phyloP scores from a whole-genome alignment of 352 stramenopile species.

The Globisporangium sylvaticum region DNA sequence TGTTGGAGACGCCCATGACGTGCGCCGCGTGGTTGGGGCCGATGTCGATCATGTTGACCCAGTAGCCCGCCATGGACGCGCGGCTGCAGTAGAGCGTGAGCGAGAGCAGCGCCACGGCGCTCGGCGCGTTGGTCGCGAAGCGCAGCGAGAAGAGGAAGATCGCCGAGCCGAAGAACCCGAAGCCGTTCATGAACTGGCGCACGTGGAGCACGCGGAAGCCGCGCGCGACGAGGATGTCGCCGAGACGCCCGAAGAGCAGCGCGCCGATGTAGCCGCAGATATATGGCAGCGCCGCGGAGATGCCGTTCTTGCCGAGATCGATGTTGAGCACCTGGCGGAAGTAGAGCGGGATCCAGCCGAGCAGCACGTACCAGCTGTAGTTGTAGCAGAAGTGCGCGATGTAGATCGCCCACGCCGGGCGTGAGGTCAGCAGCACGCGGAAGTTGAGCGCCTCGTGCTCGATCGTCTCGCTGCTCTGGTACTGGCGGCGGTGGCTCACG shows the following conservation, averaged over 20 bases:
- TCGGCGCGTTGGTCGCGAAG: conserved; percentile 46
- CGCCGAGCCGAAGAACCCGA: conserved; percentile 68
- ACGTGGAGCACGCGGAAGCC: conserved; percentile 70
- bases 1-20: conserved; percentile 88
- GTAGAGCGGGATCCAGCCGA: conserved; percentile 88
- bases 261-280: conserved; percentile 75
- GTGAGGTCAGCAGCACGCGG: conserved; percentile 57
- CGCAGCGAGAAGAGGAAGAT: conserved; percentile 69
- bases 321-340: conserved; percentile 78
- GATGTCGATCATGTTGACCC: conserved; percentile 90
- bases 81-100: conserved; percentile 77
- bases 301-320: conserved; percentile 61
- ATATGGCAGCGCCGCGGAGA: conserved; percentile 71
- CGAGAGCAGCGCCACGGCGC: conserved; percentile 63
- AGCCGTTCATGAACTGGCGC: conserved; percentile 73
- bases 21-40: conserved; percentile 72
- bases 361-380: conserved; percentile 85
- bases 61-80: conserved; percentile 75
- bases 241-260: conserved; percentile 64
- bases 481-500: conserved; percentile 35
- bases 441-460: conserved; percentile 61
- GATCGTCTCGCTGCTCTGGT: conserved; percentile 29
- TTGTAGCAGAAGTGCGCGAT: conserved; percentile 85
- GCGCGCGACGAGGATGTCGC: conserved; percentile 59
- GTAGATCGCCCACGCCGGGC: conserved; percentile 81